Evolutionary conservation across 2,329 filamentous ascomycete genomes (phyloP).

Genomic region (Colletotrichum eleusines): DNA sequence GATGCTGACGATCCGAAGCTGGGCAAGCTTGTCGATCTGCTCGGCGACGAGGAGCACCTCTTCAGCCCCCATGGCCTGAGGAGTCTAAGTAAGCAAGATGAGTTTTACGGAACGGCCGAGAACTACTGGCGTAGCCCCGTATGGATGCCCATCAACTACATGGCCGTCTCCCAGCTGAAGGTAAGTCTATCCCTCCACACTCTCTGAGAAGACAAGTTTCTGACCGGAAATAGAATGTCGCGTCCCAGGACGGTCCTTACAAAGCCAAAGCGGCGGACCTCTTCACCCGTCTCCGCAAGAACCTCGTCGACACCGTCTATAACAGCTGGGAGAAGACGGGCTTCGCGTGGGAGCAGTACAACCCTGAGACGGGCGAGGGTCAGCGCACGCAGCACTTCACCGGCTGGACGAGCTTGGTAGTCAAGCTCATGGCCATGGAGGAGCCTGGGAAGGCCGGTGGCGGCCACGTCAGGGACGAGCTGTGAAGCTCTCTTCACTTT

Average conservation of each 20-base stretch:
- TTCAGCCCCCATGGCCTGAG: slow-evolving; percentile 92
- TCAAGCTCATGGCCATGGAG: slow-evolving; percentile 97
- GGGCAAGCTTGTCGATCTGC: slow-evolving; percentile 79
- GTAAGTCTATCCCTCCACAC: slow-evolving; percentile 63
- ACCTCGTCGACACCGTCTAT: slow-evolving; percentile 90
- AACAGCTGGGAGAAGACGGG: slow-evolving; percentile 90
- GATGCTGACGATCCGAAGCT: slow-evolving; percentile 80
- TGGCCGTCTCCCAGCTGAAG: slow-evolving; percentile 81
- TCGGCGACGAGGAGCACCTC: slow-evolving; percentile 85
- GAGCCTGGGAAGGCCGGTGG: slow-evolving; percentile 62
- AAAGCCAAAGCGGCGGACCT: slow-evolving; percentile 76
- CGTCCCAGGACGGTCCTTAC: slow-evolving; percentile 75
- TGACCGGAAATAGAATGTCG: slow-evolving; percentile 67
- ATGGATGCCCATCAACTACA: slow-evolving; percentile 97
- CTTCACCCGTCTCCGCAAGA: slow-evolving; percentile 82
- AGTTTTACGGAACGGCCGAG: slow-evolving; percentile 89
- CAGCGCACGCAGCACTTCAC: slow-evolving; percentile 98
- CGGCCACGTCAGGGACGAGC: slow-evolving; percentile 59
- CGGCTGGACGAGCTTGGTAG: slow-evolving; percentile 97
- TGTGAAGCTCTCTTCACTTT: slow-evolving; percentile 51
- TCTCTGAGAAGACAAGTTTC: not conserved
- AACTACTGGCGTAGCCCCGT: slow-evolving; percentile 98
- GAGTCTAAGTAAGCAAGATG: slow-evolving; percentile 85
- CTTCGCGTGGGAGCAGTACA: slow-evolving; percentile 99
- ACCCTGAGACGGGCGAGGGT: slow-evolving; percentile 91